These are phyloP conservation scores for Pseudognaphalium luteoalbum DNA, from an alignment of 129 eudicot species.

Conservation along the genomic window DNA sequence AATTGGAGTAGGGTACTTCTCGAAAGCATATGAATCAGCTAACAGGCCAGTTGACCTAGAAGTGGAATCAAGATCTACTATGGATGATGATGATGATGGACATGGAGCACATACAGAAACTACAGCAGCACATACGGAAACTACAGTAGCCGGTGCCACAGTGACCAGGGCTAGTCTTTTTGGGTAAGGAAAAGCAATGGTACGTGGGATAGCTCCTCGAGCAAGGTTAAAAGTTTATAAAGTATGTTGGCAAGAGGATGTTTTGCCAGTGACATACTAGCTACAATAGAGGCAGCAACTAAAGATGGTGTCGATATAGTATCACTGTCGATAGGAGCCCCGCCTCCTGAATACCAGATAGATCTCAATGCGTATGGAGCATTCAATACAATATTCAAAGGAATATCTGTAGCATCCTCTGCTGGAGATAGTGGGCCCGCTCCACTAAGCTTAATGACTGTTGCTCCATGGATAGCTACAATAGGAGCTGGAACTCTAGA, in stretches of 20 bases:
- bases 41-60: conserved; percentile 59
- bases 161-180: conserved; percentile 69
- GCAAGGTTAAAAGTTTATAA: conserved; percentile 78
- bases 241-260: conserved; percentile 77
- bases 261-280: conserved; percentile 67
- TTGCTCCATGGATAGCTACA: conserved; percentile 86
- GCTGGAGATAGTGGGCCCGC: conserved; percentile 82
- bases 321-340: conserved; percentile 71
- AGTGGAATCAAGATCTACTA: conserved; percentile 60
- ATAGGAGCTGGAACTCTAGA: conserved; percentile 84
- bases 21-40: conserved; percentile 50
- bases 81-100: conserved; percentile 75
- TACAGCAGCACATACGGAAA: conserved; percentile 54
- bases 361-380: conserved; percentile 65
- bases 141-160: conserved; percentile 75
- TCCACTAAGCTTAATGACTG: conserved; percentile 52
- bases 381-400: conserved; percentile 54
- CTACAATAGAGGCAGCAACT: conserved; percentile 68
- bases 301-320: conserved; percentile 64
- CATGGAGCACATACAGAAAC: conserved; percentile 41
- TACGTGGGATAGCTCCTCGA: conserved; percentile 71
- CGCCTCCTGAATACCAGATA: conserved; percentile 43
- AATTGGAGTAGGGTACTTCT: conserved; percentile 72
- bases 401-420: conserved; percentile 66
- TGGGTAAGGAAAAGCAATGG: conserved; percentile 73